Conservation (phyloP, 2,329 filamentous ascomycete species). For the Cercospora sp. region DNA sequence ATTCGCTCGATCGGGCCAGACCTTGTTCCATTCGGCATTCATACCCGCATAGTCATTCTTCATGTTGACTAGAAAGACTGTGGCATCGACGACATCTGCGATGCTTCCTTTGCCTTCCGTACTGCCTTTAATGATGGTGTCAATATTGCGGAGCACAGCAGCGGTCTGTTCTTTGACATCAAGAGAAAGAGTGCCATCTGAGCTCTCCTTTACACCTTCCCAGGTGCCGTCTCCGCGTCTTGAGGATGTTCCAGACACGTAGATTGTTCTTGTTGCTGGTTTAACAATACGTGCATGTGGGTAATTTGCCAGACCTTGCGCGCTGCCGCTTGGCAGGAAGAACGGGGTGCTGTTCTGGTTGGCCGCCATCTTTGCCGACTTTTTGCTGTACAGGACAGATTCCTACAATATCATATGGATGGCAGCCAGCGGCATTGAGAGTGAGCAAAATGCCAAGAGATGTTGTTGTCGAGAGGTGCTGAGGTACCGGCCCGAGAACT, state of each 20-base stretch:
- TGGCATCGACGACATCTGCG: conserved; percentile 31
- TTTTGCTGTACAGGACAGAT: not conserved
- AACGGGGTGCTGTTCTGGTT: conserved; percentile 15
- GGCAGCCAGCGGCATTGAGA: not conserved
- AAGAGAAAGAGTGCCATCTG: conserved; percentile 13
- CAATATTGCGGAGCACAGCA: conserved; percentile 22
- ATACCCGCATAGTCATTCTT: conserved; percentile 47
- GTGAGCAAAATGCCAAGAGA: not conserved
- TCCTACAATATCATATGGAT: not conserved
- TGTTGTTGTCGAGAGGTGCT: not conserved
- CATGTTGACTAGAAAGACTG: conserved; percentile 48
- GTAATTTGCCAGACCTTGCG: conserved; percentile 25
- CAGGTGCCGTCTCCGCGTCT: conserved; percentile 22
- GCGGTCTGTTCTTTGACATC: conserved; percentile 23
- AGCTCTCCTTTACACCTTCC: conserved; percentile 18
- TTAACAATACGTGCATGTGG: conserved; percentile 19
- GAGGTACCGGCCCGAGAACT: conserved; percentile 9
- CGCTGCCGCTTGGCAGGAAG: conserved; percentile 17
- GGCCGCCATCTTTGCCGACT: not conserved
- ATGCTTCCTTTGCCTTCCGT: conserved; percentile 20
- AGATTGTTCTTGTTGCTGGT: conserved; percentile 19
- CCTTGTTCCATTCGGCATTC: conserved; percentile 52
- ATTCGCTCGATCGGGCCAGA: conserved; percentile 41
- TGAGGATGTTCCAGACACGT: conserved; percentile 25
- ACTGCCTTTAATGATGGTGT: conserved; percentile 22